Evolutionary conservation across 2,329 filamentous ascomycete species (phyloP), one percentile per base, ranked within the genome.

Genomic region (Mycocentrospora acerina): DNA sequence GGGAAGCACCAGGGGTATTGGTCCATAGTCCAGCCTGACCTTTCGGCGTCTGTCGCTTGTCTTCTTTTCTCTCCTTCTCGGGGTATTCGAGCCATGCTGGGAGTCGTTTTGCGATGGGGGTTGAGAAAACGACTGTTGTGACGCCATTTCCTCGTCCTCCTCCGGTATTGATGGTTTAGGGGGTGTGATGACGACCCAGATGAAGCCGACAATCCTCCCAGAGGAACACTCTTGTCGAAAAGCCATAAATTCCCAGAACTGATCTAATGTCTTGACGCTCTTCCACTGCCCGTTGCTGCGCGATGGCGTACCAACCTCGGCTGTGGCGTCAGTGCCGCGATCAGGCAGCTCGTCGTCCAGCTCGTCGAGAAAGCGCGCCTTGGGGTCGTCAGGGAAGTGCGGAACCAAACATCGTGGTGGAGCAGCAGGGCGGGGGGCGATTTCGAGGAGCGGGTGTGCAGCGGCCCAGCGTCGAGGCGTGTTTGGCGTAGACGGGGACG

Each of bases 241-340:
- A 0, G 90, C 85, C 91, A 98, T 97, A 78, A 95, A 86, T 46
- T 98, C 93, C 93, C 93, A 98, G 60, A 98, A 98, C 53, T 90
- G 83, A n/a, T 90, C 87, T 27, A 98, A 71, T 0, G 82, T 86
- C 61, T 79, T 84, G 16, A 96, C 83, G 43, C 86, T 90, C 62
- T 83, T 86, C 93, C 93, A 98, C 40, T 80, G 76, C 0, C 86
- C 86, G 17, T 73, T 76, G 50, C 80, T 78, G 50, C 78, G 70
- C 19, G 62, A 67, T 9, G 66, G 65, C 37, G 65, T 68, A 71
- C 73, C 41, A 53, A 62, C 42, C 49, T 62, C 51, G 51, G 60
- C 51, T 31, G 64, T 61, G 3, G 50, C 52, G 37, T 63, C 57
- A 10, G 51, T 58, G 11, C 56, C 57, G 18, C 78, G 74, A 19